Evolutionary conservation across 441 rosid genomes (phyloP), one percentile per base, ranked within the genome.

Genomic region (Arabidopsis hybrid): DNA sequence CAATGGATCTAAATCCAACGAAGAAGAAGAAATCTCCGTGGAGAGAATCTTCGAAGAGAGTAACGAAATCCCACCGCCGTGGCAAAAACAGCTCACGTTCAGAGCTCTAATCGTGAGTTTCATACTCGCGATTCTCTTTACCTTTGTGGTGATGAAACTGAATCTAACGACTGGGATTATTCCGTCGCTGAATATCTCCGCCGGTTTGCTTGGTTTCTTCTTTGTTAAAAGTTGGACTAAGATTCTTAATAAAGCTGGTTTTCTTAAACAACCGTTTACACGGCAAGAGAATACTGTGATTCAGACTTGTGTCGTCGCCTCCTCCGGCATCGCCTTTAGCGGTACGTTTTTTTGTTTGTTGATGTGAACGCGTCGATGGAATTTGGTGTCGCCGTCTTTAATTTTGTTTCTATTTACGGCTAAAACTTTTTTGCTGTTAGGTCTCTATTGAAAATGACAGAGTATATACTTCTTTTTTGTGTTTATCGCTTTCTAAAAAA

Each of bases 261-360:
- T 81, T 6, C 62, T 88, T 5, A 82, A 67, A 13, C 88, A 83
- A 1, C 88, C 96, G 0, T 91, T 91, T 56, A 91, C 96, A 1
- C 68, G 96, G 31, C 93, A 91, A 31, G 91, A 88, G 77, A 90
- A 90, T 58, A 88, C 93, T 2, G 95, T 88, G 13, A 86, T 90
- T 38, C 95, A 90, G 80, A 87, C 96, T 9, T 90, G 93, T 59
- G 90, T 90, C 36, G 93, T 91, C 8, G 93, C 96, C 57, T 80
- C 92, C 79, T 84, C 94, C n/a, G 97, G 97, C 71, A 91, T 91
- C 63, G 86, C 92, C 40, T 91, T 86, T 32, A 91, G 94, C 65
- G 91, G 92, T 91, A 85, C 68, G 77, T 55, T 8, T 21, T 21
- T 21, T 21, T 21, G 26, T 21, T 21, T 21, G 26, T 21, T 21